phyloP scores from a whole-genome alignment of 2,329 filamentous ascomycete species.

The Aspergillus tubingensis region DNA sequence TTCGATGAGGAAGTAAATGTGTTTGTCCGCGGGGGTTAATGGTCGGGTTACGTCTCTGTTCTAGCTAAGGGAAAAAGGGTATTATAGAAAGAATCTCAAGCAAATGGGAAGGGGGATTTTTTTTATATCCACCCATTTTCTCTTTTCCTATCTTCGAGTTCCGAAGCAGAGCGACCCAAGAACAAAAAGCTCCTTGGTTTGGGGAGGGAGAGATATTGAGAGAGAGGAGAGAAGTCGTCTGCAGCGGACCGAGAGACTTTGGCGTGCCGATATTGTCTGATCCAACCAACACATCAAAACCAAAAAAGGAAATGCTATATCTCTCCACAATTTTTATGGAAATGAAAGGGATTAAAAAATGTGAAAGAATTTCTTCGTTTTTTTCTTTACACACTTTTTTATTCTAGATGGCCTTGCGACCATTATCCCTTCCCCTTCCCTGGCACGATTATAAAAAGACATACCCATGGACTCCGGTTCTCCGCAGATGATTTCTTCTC shows the following conservation, averaged over 20 bases:
- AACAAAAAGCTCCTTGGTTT: not conserved
- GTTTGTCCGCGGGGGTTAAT: slow-evolving; percentile 38
- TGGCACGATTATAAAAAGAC: not conserved
- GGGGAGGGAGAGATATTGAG: slow-evolving; percentile 10
- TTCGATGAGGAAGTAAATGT: slow-evolving; percentile 82
- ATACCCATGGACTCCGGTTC: not conserved
- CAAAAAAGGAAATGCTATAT: slow-evolving; percentile 24
- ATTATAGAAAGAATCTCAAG: slow-evolving; percentile 17
- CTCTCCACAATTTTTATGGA: slow-evolving; percentile 16
- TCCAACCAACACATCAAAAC: slow-evolving; percentile 8
- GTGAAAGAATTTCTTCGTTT: slow-evolving; percentile 20
- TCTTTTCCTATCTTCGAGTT: slow-evolving; percentile 10
- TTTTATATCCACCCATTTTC: no score
- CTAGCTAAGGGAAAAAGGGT: slow-evolving; percentile 28
- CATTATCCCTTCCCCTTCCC: slow-evolving; percentile 2
- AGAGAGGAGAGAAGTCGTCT: slow-evolving; percentile 7
- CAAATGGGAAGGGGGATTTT: slow-evolving; percentile 18
- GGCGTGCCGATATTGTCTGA: slow-evolving; percentile 18
- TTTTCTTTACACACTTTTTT: slow-evolving; percentile 7
- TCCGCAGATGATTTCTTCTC: not conserved
- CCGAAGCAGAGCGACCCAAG: not conserved
- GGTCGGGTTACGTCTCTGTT: slow-evolving; percentile 39
- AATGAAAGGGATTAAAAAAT: slow-evolving; percentile 21
- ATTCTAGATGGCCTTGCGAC: not conserved
- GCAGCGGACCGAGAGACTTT: slow-evolving; percentile 11